Conservation (phyloP, 2,329 filamentous ascomycete species). For the Apiospora saccharicola region DNA sequence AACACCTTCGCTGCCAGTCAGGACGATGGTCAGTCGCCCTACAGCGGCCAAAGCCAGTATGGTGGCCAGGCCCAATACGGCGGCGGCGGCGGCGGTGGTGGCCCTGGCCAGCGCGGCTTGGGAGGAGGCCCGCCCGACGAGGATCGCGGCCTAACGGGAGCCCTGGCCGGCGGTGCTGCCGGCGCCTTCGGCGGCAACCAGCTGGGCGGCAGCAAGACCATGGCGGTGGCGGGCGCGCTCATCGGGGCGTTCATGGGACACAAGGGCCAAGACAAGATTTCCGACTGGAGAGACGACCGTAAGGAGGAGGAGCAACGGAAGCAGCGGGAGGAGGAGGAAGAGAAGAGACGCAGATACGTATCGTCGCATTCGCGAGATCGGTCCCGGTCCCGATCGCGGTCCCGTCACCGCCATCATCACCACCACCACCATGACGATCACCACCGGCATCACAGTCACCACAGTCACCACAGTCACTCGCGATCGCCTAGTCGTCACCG, state of each 20-base stretch:
- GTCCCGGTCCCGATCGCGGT: neutral
- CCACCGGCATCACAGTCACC: neutral
- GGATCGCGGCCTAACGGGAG: constrained; percentile 51
- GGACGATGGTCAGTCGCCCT: constrained; percentile 4
- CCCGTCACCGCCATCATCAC: constrained; percentile 26
- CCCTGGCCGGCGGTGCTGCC: constrained; percentile 49
- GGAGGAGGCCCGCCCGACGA: constrained; percentile 36
- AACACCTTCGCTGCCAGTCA: constrained; percentile 13
- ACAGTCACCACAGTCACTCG: neutral
- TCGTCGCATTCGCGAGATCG: constrained; percentile 7
- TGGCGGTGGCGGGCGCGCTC: constrained; percentile 45
- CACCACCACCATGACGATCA: constrained; percentile 27
- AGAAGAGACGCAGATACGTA: constrained; percentile 37
- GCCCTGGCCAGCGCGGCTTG: neutral
- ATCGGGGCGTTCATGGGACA: constrained; percentile 51
- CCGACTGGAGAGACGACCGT: constrained; percentile 47
- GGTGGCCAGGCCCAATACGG: neutral
- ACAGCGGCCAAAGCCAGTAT: neutral
- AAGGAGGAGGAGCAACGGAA: constrained; percentile 39
- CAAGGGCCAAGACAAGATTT: constrained; percentile 49
- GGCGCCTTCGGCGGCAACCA: constrained; percentile 51
- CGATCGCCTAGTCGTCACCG: neutral
- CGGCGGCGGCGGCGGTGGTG: neutral
- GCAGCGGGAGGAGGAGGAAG: constrained; percentile 33
- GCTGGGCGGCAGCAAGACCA: constrained; percentile 42